These are phyloP conservation scores for Aspergillus neoniger DNA, from an alignment of 2,329 filamentous ascomycete species.

Conservation along the genomic window DNA sequence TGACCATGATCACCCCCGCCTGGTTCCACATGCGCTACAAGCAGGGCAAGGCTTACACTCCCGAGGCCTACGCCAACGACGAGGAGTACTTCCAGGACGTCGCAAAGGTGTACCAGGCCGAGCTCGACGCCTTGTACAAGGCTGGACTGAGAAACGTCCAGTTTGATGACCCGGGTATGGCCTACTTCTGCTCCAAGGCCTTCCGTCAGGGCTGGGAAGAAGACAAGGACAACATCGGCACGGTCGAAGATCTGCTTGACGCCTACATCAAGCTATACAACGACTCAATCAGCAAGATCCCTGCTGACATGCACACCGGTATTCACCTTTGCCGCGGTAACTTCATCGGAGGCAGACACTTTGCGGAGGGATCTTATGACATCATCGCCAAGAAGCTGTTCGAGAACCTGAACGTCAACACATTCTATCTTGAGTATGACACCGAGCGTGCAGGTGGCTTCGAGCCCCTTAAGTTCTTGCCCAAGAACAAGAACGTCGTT, in stretches of 20 bases:
- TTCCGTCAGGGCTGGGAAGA: slow-evolving; percentile 3
- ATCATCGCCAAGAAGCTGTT: slow-evolving; percentile 6
- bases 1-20: slow-evolving; percentile 7
- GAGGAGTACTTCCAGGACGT: slow-evolving; percentile 4
- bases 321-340: slow-evolving; percentile 4
- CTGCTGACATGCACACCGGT: slow-evolving; percentile 4
- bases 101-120: slow-evolving; percentile 2
- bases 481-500: slow-evolving; percentile 4
- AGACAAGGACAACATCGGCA: neutral
- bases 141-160: slow-evolving; percentile 4
- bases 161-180: slow-evolving; percentile 5
- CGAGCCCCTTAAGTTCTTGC: slow-evolving; percentile 2
- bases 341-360: slow-evolving; percentile 5
- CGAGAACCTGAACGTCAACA: slow-evolving; percentile 4
- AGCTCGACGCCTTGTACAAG: neutral
- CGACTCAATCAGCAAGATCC: neutral
- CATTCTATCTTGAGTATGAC: slow-evolving; percentile 7
- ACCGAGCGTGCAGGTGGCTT: slow-evolving; percentile 4
- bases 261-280: slow-evolving; percentile 9
- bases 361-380: slow-evolving; percentile 2
- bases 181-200: slow-evolving; percentile 3
- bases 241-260: neutral
- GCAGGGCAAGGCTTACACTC: slow-evolving; percentile 3
- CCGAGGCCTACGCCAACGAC: slow-evolving; percentile 1
- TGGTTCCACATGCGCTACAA: slow-evolving; percentile 9